Percentiles rank a stretch among this genome's conserved stretches.
phyloP scores from a whole-genome alignment of 495 filamentous ascomycete genomes.

The Hypoxylon intermedium region DNA sequence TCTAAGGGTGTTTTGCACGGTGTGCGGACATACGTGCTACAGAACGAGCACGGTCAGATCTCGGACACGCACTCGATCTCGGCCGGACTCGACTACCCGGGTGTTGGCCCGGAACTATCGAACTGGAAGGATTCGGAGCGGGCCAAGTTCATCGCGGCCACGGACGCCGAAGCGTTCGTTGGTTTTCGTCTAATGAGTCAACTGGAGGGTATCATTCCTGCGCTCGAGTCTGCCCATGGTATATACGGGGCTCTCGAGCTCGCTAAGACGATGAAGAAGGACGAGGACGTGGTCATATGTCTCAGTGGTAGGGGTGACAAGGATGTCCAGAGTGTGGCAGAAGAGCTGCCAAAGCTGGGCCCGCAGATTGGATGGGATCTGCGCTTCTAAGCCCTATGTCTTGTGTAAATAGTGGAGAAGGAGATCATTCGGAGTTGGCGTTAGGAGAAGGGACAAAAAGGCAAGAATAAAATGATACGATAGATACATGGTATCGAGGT shows the following conservation, averaged over 20 bases:
- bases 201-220: conserved; percentile 95
- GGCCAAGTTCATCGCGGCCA: conserved; percentile 89
- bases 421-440: neutral
- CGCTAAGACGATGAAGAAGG: conserved; percentile 89
- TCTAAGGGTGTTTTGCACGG: conserved; percentile 94
- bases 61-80: conserved; percentile 93
- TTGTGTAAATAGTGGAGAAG: conserved; percentile 2
- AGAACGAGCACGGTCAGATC: conserved; percentile 92
- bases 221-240: conserved; percentile 91
- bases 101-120: conserved; percentile 90
- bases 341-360: conserved; percentile 86
- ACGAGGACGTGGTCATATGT: conserved; percentile 92
- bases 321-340: conserved; percentile 97
- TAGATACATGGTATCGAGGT: conserved; percentile 13
- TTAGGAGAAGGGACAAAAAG: neutral
- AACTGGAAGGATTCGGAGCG: conserved; percentile 89
- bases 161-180: conserved; percentile 88
- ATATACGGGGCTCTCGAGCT: conserved; percentile 87
- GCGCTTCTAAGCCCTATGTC: too few species aligned
- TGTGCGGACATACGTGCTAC: conserved; percentile 92
- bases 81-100: conserved; percentile 96
- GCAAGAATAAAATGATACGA: conserved; percentile 5
- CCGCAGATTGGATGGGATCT: conserved; percentile 97
- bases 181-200: conserved; percentile 85
- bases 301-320: conserved; percentile 93